Conservation (phyloP, 768 basidiomycete species). For the Tylopilus subfusipes region DNA sequence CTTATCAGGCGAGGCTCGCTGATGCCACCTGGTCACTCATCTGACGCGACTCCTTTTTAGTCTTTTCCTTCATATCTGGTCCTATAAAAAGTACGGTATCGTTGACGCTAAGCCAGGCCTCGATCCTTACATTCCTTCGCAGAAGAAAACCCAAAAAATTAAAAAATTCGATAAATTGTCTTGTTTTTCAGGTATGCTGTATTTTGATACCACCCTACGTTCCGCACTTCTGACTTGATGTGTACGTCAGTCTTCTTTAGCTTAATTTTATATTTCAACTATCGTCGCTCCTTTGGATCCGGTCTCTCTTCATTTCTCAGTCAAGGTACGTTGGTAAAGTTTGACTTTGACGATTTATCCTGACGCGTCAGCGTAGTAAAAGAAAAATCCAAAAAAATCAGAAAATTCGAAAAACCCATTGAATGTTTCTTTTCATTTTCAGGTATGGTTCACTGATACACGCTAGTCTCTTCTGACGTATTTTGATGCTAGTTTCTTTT, state of each 20-base stretch:
- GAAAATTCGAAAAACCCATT: background rate
- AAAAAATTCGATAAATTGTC: background rate
- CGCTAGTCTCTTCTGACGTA: background rate
- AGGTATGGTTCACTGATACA: background rate
- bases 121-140: background rate
- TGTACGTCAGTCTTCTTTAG: background rate
- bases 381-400: background rate
- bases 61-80: too few relatives aligned
- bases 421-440: background rate
- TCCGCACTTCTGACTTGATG: background rate
- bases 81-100: background rate
- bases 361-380: background rate
- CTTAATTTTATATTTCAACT: background rate
- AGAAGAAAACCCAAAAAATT: background rate
- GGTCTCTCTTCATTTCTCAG: background rate
- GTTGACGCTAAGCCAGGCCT: background rate
- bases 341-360: background rate
- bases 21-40: too few relatives aligned
- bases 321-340: background rate
- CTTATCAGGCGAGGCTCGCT: too few relatives aligned
- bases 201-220: background rate
- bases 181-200: background rate
- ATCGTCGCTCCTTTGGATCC: background rate
- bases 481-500: background rate
- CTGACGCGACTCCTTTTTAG: too few relatives aligned